Conservation (phyloP, 2,329 filamentous ascomycete species). For the Seiridium unicorne region DNA sequence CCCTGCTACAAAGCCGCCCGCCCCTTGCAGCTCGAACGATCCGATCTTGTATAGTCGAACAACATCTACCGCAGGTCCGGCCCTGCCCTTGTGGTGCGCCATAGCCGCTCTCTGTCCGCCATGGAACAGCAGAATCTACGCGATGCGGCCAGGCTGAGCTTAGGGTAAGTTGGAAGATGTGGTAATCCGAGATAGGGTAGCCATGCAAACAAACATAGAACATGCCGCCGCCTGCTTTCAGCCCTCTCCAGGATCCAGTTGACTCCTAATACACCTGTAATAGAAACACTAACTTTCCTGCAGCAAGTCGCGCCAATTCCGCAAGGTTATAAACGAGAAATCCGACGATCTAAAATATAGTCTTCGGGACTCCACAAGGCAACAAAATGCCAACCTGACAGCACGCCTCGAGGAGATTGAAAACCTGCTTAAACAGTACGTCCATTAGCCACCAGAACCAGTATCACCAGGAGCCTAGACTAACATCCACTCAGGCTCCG, state of each 20-base stretch:
- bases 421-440: conserved; percentile 29
- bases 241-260: background rate
- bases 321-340: conserved; percentile 20
- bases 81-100: background rate
- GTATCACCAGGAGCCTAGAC: background rate
- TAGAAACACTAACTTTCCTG: background rate
- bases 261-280: background rate
- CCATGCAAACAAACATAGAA: too few species aligned
- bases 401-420: conserved; percentile 29
- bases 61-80: background rate
- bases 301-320: conserved; percentile 22
- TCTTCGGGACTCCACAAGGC: conserved; percentile 15
- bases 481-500: conserved; percentile 56
- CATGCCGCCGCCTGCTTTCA: background rate
- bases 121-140: conserved; percentile 19
- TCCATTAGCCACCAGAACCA: background rate
- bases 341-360: conserved; percentile 24
- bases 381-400: conserved; percentile 20
- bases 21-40: conserved; percentile 6
- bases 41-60: background rate
- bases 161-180: conserved; percentile 21
- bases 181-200: background rate
- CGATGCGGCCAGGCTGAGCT: conserved; percentile 23
- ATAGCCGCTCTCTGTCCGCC: background rate
- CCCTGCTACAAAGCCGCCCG: background rate